A percentile compares a stretch with the other conserved stretches of the same genome.
Conservation (phyloP, 768 basidiomycete species). For the Leucocoprinus birnbaumii region DNA sequence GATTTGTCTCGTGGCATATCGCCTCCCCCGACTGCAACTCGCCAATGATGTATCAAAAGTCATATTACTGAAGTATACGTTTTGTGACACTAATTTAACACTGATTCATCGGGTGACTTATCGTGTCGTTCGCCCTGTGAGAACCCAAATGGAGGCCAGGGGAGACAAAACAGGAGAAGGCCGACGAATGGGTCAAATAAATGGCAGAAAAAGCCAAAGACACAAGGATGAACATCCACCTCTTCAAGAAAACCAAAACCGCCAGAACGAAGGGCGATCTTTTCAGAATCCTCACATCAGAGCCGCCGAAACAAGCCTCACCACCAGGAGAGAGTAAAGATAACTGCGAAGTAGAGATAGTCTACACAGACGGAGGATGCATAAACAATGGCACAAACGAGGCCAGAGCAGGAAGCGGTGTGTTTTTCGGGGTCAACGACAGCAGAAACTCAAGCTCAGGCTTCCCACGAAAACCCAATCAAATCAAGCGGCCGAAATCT, state of each 20-base stretch:
- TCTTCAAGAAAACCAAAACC: neutral
- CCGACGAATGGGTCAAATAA: too few relatives aligned
- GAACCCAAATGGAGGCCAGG: slow-evolving; percentile 21
- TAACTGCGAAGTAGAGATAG: neutral
- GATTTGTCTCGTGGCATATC: too few relatives aligned
- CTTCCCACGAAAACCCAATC: neutral
- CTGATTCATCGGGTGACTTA: slow-evolving; percentile 13
- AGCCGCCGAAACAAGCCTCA: neutral
- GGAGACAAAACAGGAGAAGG: neutral
- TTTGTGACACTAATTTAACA: slow-evolving; percentile 15
- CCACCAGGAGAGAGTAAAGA: too few relatives aligned
- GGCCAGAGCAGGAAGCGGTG: slow-evolving; percentile 6
- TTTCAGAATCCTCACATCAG: neutral
- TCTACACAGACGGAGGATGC: slow-evolving; percentile 15
- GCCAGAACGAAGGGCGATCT: neutral
- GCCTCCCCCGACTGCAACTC: too few relatives aligned
- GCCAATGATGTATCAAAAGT: too few relatives aligned
- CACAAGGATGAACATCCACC: neutral
- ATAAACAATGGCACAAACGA: neutral
- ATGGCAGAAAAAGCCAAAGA: too few relatives aligned
- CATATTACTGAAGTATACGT: neutral
- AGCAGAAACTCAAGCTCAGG: neutral
- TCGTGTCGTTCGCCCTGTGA: too few relatives aligned
- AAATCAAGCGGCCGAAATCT: neutral
- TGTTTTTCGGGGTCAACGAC: neutral